Evolutionary conservation across 768 basidiomycete genomes (phyloP), one percentile per base, ranked within the genome.

Genomic region (Rickenella mellea): DNA sequence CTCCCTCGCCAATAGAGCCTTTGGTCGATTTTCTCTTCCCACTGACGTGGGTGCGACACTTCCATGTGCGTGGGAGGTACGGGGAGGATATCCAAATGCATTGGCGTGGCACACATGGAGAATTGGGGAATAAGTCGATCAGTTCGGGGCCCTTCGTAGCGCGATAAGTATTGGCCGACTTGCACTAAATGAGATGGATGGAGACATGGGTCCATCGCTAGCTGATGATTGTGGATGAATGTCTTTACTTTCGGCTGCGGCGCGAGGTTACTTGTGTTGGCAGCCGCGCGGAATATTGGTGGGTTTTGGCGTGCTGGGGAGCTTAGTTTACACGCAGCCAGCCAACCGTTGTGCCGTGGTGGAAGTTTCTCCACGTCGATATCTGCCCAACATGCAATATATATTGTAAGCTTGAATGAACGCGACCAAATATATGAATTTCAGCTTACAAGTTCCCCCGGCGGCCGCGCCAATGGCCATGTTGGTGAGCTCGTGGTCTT

Each of bases 1-100:
- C 74, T 74, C 3, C 86, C 86, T 29, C 86, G 68, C 86, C 86
- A 88, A 27, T 76, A 64, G 12, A 86, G 48, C 4, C 73, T 62
- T 46, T 80, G 74, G 54, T 82, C 72, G 1, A 60, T 22, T 61
- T 81, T 87, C 27, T 71, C 65, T 12, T 78, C 72, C 74, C 80
- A 90, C 8, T 79, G 71, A 56, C 85, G 76, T 48, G 77, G 64
- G 1, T 54, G 54, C 2, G 62, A 61, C 12, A 69, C 69, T 6
- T 65, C 68, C 0, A 67, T 39, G 73, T 19, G 19, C 21, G 20
- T 17, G 6, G 39, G 27, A 12, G 64, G 63, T 1, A 73, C 67
- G 4, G 69, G 62, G 24, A 71, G 70, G 33, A 82, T 75, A 46
- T 80, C 71, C 38, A 72, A 69, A 43, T 81, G 77, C 6, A 80